These are phyloP conservation scores for Phoenix roebelenii DNA, from an alignment of 176 grass and related monocot genomes.

Conservation along the genomic window DNA sequence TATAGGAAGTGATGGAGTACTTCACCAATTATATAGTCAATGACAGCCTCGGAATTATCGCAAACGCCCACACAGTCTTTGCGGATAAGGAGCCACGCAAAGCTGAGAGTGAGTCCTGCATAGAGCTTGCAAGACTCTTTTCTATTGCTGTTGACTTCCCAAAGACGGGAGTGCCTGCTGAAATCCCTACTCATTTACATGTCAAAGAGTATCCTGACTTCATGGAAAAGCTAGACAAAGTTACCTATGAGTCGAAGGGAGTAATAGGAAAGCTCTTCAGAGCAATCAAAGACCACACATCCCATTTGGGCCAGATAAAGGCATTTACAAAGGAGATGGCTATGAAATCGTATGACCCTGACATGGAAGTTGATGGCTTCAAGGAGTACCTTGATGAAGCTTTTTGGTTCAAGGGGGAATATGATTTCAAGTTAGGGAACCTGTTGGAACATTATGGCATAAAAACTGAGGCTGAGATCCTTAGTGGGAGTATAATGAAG, in stretches of 20 bases:
- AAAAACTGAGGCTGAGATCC: conserved; percentile 80
- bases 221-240: conserved; percentile 74
- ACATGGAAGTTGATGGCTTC: conserved; percentile 72
- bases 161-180: conserved; percentile 73
- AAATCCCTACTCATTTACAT: conserved; percentile 42
- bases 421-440: conserved; percentile 80
- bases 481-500: conserved; percentile 75
- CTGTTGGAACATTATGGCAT: conserved; percentile 89
- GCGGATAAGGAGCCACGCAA: conserved; percentile 41
- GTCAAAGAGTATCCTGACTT: conserved; percentile 91
- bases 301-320: conserved; percentile 16
- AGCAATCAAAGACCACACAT: conserved; percentile 62
- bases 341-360: conserved; percentile 48
- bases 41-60: conserved; percentile 79
- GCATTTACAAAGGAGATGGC: conserved; percentile 60
- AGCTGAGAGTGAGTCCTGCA: conserved; percentile 36
- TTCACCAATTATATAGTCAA: conserved; percentile 89
- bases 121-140: conserved; percentile 61
- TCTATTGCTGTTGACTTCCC: conserved; percentile 89
- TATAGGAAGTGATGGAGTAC: conserved; percentile 72
- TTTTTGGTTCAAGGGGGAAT: conserved; percentile 52
- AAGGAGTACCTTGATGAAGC: conserved; percentile 42
- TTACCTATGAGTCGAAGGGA: conserved; percentile 53
- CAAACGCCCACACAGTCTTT: conserved; percentile 72
- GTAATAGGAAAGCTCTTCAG: conserved; percentile 73